Base-by-base conservation (phyloP, 1,284 basidiomycete species). In the Grifola frondosa region DNA sequence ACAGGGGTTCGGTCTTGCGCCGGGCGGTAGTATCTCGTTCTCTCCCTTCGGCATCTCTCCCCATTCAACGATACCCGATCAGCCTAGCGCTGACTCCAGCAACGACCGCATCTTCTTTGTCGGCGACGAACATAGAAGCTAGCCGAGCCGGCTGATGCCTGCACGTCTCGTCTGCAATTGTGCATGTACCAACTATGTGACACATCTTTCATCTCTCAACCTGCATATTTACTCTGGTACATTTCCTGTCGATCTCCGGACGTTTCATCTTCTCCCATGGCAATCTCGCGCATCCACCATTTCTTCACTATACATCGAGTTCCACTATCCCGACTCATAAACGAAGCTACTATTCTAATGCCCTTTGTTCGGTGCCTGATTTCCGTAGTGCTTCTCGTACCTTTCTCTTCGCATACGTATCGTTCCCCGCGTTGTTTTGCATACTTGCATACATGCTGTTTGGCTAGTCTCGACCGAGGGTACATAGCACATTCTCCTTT, bases 21-120 rank as follows among this genome's bases (percentile, higher is more conserved):
- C 66, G 28, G 54, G 61, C 39, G 59, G 61, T n/a, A 53, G 53
- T 29, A 57, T 66, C 44, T 50, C 69, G 28, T 85, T 84, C 64
- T 81, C 81, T 52, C 81, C 84, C 30, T 85, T 85, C 59, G 80
- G 78, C 60, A 63, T 78, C 36, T 68, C 75, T 37, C 50, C 70
- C 34, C 75, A 76, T 68, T 66, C 73, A 57, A 69, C 68, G 65
- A 84, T 83, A 81, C 78, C 81, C 78, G 80, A 81, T 62, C 75
- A 75, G 65, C 73, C 67, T 71, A 77, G 57, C 64, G 65, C 62
- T 58, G 63, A 62, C 45, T 41, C 49, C 52, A 61, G 48, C 59
- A 57, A 58, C 40, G 58, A 60, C 44, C 56, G 53, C 49, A 71
- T 75, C 63, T 63, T 71, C 77, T 56, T 69, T 71, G 58, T 66